Base-by-base conservation (phyloP, 805 yeast genomes). In the Kazachstania psychrophila region DNA sequence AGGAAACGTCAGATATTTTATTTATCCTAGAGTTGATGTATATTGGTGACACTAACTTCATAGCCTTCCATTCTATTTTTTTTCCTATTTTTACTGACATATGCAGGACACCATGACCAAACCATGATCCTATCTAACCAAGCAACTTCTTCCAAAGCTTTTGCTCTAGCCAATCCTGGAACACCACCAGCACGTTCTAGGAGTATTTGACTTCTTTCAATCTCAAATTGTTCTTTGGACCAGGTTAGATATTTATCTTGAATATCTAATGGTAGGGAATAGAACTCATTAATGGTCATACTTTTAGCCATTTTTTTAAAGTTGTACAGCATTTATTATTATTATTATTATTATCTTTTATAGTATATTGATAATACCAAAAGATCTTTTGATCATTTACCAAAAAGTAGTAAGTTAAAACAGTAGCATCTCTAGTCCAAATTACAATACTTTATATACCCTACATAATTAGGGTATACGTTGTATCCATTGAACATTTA, bases 121-220 rank as follows among this genome's bases (percentile, higher is more conserved):
- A 16, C 19, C 7, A 7, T 23, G 15, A 29, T 16, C 4, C 18
- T 16, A 10, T 34, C 29, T 3, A 34, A 7, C 18, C 23, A 18
- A 5, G 28, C 29, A n/a, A 29, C 29, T 15, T 30, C 23, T 20
- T n/a, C 22, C n/a, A 36, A 10, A 5, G 39, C 39, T 12, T 20
- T 26, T 5, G 16, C 12, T n/a, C 20, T 36, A 11, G 39, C 39
- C 7, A 26, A 22, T 4, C 27, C 34, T 13, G 34, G 18, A 5
- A 31, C 23, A 36, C 39, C 39, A 14, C 39, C 39, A 9, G 22
- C 22, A 7, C 39, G 17, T 27, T 36, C 27, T n/a, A 36, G 19
- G 3, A 28, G 25, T 6, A 36, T 24, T 13, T 24, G 24, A 10
- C 30, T 31, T 24, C 39, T 36, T 22, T 36, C 39, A 12, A 11